phyloP scores from a whole-genome alignment of 352 stramenopile genomes.

The Phytophthora pistaciae region DNA sequence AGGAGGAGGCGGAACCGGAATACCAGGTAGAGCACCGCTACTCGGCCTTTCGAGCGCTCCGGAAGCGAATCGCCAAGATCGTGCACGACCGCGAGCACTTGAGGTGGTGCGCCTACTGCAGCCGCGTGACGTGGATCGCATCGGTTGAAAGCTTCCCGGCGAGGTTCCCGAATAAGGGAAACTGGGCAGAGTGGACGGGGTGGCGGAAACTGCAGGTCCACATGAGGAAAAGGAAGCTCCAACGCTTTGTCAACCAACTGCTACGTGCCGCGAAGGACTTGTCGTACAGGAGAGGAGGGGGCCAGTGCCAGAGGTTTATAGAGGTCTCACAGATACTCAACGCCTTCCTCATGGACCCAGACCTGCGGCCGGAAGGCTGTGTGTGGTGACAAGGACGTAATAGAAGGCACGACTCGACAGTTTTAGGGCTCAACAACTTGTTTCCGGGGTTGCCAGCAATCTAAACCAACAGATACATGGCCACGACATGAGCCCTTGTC shows the following conservation, averaged over 20 bases:
- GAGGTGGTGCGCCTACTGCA: constrained; percentile 67
- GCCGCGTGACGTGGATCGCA: constrained; percentile 50
- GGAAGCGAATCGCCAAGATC: constrained; percentile 37
- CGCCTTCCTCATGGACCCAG: constrained; percentile 63
- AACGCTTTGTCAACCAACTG: constrained; percentile 55
- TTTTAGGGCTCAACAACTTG: too few relatives aligned
- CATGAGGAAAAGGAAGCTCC: constrained; percentile 41
- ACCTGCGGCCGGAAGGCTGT: constrained; percentile 26
- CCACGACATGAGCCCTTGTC: not conserved
- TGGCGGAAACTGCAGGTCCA: constrained; percentile 34
- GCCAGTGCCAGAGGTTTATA: constrained; percentile 58
- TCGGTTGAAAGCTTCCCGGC: constrained; percentile 52
- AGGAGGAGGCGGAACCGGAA: constrained; percentile 27
- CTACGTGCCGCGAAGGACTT: constrained; percentile 52
- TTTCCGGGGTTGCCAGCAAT: too few relatives aligned
- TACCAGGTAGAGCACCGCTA: constrained; percentile 72
- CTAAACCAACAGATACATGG: constrained; percentile 1
- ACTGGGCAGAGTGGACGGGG: constrained; percentile 21
- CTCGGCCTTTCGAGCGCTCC: constrained; percentile 62
- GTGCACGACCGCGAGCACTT: constrained; percentile 46
- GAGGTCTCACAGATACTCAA: constrained; percentile 66
- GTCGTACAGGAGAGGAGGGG: constrained; percentile 47
- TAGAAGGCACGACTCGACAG: not conserved
- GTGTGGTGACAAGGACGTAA: constrained; percentile 23
- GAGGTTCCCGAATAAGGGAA: constrained; percentile 37